Percentiles rank a stretch among this genome's conserved stretches.
Conservation (phyloP, 1,139 yeast species). For the Pichia sp. region DNA sequence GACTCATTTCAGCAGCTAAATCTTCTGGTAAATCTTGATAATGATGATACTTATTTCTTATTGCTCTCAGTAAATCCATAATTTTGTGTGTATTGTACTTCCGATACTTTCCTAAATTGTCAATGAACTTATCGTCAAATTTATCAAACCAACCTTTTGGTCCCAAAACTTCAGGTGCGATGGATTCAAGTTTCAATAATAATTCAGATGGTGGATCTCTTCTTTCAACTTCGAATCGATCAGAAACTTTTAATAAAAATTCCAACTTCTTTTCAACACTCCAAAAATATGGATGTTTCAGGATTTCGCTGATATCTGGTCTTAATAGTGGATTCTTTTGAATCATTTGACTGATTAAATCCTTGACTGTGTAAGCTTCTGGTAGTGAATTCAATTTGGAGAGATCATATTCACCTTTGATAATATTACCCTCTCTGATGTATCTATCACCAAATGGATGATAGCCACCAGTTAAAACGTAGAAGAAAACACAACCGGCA, state of each 20-base stretch:
- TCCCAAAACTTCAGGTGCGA: constrained; percentile 53
- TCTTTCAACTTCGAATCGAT: constrained; percentile 82
- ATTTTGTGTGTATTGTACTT: constrained; percentile 78
- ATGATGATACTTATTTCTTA: constrained; percentile 92
- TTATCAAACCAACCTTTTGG: constrained; percentile 75
- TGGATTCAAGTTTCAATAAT: constrained; percentile 56
- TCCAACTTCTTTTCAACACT: constrained; percentile 68
- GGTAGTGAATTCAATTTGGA: constrained; percentile 40
- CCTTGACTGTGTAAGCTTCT: constrained; percentile 63
- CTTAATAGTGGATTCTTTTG: constrained; percentile 63
- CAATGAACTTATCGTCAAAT: constrained; percentile 70
- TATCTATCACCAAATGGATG: constrained; percentile 96
- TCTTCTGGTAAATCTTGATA: constrained; percentile 80
- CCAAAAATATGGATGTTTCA: constrained; percentile 94
- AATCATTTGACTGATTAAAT: constrained; percentile 74
- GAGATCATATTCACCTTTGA: constrained; percentile 65
- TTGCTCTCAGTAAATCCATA: constrained; percentile 83
- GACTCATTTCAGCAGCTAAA: constrained; percentile 62
- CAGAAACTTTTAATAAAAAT: constrained; percentile 83
- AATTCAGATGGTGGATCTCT: constrained; percentile 83
- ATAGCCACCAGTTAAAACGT: constrained; percentile 77
- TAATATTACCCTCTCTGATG: constrained; percentile 83
- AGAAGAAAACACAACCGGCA: constrained; percentile 90
- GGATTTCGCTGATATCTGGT: constrained; percentile 65
- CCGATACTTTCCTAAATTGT: constrained; percentile 85